These are phyloP conservation scores for Urtica urens DNA, from an alignment of 306 rosid species.

Conservation along the genomic window DNA sequence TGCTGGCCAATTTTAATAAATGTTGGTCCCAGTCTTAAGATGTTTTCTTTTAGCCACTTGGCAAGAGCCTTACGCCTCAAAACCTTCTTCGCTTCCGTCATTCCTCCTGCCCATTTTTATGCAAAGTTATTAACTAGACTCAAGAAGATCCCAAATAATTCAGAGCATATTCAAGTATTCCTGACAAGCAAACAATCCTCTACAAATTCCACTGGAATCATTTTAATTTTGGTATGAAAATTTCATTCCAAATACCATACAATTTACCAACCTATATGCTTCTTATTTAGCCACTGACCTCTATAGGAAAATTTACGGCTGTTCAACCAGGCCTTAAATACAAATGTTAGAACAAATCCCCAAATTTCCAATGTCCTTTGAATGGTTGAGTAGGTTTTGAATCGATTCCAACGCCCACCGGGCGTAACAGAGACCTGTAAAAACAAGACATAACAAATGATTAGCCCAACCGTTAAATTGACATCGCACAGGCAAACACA, in stretches of 20 bases:
- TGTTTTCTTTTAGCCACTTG: slow-evolving; percentile 93
- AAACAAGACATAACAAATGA: slow-evolving; percentile 9
- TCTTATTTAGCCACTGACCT: slow-evolving; percentile 32
- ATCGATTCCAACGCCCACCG: slow-evolving; percentile 96
- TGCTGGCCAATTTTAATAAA: slow-evolving; percentile 99
- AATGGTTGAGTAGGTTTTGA: slow-evolving; percentile 89
- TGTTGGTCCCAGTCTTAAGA: slow-evolving; percentile 94
- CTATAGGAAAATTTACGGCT: slow-evolving; percentile 61
- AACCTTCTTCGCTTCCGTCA: slow-evolving; percentile 73
- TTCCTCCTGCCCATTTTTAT: slow-evolving; percentile 47
- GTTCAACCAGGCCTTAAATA: slow-evolving; percentile 75
- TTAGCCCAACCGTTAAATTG: not conserved
- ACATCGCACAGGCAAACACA: not conserved
- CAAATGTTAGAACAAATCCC: slow-evolving; percentile 85
- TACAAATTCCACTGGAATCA: too few species aligned
- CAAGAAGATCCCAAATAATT: not conserved
- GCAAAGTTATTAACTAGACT: not conserved
- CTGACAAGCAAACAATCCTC: not conserved
- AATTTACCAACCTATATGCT: too few species aligned
- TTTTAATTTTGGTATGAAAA: too few species aligned
- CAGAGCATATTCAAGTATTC: not conserved
- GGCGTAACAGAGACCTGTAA: slow-evolving; percentile 83
- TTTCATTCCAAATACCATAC: not conserved
- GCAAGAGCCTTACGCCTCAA: slow-evolving; percentile 73
- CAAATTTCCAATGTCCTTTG: slow-evolving; percentile 97